Base-by-base conservation (phyloP, 2,329 filamentous ascomycete genomes). In the Trichophyton benhamiae region DNA sequence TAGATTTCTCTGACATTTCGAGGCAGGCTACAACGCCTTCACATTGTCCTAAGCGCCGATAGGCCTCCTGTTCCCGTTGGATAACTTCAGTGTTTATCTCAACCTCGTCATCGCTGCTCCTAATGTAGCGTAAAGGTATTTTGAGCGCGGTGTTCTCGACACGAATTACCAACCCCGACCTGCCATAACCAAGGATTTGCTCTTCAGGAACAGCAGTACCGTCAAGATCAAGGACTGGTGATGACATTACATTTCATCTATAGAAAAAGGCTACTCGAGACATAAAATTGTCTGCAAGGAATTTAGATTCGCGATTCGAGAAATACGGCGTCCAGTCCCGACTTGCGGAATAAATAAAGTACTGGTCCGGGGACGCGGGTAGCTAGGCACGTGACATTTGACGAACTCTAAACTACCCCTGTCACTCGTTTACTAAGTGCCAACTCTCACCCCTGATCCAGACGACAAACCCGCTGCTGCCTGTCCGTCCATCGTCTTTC, bases 101-200 rank as follows among this genome's bases (percentile, higher is more conserved):
- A 7, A 63, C 42, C 2, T 63, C 58, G 25, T 46, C 46, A n/a
- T 63, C 53, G 33, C 33, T 53, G 44, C 59, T 57, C 13, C 15
- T 57, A n/a, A 17, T 53, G 13, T 25, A 62, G 58, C 46, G 33
- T 9, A 62, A 38, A 17, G 60, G 62, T 53, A 62, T 15, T 41
- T 63, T 63, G 17, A 62, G 36, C 9, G 62, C 62, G 33, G 36
- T 27, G 4, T 58, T 6, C 33, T 44, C 44, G 20, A 44, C 33
- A 13, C 30, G 59, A 20, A 63, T 22, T 22, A 63, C 62, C 48
- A 62, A 6, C 8, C 62, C 62, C 17, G 60, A 60, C 46, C 62
- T 60, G 8, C 62, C 62, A 41, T 33, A 44, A 3, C 62, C 62
- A n/a, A 63, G 60, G 44, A 63, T 27, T 44, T 60, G 46, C 4